A percentile compares a stretch with the other conserved stretches of the same genome.
These are phyloP conservation scores for Fusarium aywerte DNA, from an alignment of 2,329 filamentous ascomycete genomes.

Conservation along the genomic window DNA sequence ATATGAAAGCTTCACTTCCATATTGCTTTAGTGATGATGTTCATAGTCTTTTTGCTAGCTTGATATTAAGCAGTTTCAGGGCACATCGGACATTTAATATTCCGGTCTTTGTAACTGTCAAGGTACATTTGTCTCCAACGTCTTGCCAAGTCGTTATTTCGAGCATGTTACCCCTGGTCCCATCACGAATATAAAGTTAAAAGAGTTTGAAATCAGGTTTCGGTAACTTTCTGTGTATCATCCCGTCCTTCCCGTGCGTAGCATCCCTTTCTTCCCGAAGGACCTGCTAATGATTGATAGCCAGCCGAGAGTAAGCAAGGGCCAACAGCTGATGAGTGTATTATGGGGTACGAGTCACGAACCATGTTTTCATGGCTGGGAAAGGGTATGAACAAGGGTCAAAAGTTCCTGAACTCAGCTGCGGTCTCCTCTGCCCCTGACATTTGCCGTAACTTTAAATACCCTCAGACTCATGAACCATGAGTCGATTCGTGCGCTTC, in stretches of 20 bases:
- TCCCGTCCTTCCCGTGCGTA: neutral
- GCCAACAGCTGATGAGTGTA: neutral
- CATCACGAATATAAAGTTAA: neutral
- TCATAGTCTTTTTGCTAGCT: neutral
- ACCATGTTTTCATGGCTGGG: neutral
- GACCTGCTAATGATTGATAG: neutral
- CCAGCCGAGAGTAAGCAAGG: neutral
- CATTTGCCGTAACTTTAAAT: neutral
- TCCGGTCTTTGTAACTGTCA: neutral
- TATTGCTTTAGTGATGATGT: neutral
- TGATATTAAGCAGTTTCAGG: neutral
- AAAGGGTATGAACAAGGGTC: neutral
- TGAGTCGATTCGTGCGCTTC: neutral
- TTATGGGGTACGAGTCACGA: neutral
- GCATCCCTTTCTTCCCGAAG: neutral
- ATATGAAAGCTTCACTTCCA: slow-evolving; percentile 60
- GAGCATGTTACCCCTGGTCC: neutral
- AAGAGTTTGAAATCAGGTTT: neutral
- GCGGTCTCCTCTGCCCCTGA: neutral
- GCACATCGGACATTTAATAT: neutral
- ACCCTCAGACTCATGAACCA: too few relatives aligned
- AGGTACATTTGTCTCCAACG: neutral
- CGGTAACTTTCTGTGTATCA: neutral
- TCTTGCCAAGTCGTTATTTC: neutral
- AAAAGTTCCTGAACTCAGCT: neutral